phyloP scores from a whole-genome alignment of 2,329 filamentous ascomycete genomes.

The Colletotrichum nymphaeae region DNA sequence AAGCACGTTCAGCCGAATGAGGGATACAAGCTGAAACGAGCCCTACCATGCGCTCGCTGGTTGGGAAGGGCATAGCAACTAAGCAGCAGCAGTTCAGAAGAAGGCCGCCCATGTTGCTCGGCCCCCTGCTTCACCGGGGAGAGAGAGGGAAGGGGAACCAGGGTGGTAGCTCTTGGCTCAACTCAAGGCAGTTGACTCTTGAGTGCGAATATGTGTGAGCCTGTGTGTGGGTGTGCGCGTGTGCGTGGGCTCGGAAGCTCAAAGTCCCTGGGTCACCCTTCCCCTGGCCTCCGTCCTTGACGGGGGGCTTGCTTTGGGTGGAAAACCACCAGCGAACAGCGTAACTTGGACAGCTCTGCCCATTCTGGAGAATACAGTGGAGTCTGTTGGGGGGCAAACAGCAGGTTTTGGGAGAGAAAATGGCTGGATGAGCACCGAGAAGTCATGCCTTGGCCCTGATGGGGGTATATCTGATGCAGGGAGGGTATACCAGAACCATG shows the following conservation, averaged over 20 bases:
- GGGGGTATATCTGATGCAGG: constrained; percentile 37
- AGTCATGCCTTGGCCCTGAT: constrained; percentile 33
- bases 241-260: constrained; percentile 23
- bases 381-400: constrained; percentile 28
- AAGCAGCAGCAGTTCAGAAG: constrained; percentile 45
- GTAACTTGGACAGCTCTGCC: constrained; percentile 27
- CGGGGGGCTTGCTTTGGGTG: constrained; percentile 23
- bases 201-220: background rate
- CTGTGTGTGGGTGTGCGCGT: constrained; percentile 17
- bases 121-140: constrained; percentile 34
- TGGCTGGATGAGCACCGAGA: constrained; percentile 24
- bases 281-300: constrained; percentile 15
- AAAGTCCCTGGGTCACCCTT: constrained; percentile 17
- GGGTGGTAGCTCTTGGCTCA: constrained; percentile 36
- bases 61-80: constrained; percentile 52
- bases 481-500: constrained; percentile 37
- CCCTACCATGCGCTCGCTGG: constrained; percentile 53
- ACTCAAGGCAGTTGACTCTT: constrained; percentile 34
- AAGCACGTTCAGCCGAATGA: constrained; percentile 49
- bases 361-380: constrained; percentile 26
- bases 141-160: constrained; percentile 13
- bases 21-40: constrained; percentile 57
- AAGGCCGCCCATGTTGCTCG: constrained; percentile 24
- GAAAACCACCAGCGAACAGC: constrained; percentile 18
- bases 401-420: constrained; percentile 33